A percentile compares a stretch with the other conserved stretches of the same genome.
phyloP scores from a whole-genome alignment of 148 eudicot species.

The Oxyria digyna region DNA sequence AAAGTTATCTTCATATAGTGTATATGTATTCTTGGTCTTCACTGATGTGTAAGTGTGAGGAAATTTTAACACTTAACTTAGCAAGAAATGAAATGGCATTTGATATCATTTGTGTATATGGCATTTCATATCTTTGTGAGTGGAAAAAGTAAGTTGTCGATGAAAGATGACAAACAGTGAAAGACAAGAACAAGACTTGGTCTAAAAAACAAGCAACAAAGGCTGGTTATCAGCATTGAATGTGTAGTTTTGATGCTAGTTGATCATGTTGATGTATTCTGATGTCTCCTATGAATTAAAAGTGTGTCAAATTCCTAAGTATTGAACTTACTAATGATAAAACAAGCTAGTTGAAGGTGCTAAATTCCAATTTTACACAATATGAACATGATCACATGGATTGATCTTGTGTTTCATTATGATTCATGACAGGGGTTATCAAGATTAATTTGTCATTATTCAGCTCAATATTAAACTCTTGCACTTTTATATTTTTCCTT shows the following conservation, averaged over 20 bases:
- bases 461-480: background rate
- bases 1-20: slow-evolving; percentile 1
- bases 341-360: background rate
- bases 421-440: background rate
- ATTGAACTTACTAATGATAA: background rate
- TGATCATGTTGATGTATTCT: background rate
- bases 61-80: slow-evolving; percentile 5
- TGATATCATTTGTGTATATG: slow-evolving; percentile 2
- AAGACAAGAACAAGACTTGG: background rate
- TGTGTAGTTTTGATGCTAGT: background rate
- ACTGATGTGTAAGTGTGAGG: too few relatives aligned
- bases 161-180: background rate
- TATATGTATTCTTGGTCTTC: slow-evolving; percentile 10
- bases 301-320: background rate
- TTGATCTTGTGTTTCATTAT: background rate
- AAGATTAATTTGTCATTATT: background rate
- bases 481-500: background rate
- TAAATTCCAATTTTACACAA: background rate
- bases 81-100: background rate
- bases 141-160: background rate
- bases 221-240: background rate
- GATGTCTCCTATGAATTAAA: background rate
- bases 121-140: background rate
- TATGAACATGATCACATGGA: background rate
- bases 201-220: background rate